Evolutionary conservation across 306 rosid genomes (phyloP).

Genomic region (Cicer bijugum): DNA sequence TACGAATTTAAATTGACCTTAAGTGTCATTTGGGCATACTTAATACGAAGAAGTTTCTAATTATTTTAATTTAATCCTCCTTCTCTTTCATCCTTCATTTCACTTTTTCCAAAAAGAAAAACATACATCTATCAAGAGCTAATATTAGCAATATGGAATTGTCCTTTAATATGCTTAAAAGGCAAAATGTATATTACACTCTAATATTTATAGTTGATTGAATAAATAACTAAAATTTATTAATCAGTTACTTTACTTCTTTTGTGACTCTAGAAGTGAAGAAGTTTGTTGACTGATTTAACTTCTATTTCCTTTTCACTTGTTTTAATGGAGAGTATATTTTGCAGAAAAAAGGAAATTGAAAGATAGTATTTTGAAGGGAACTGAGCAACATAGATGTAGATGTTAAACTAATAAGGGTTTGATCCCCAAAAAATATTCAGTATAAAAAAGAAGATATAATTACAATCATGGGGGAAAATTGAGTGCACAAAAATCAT

Average conservation of each 20-base stretch:
- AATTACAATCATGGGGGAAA: constrained; percentile 23
- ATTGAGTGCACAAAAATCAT: constrained; percentile 33
- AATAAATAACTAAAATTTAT: background rate
- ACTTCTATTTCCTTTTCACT: constrained; percentile 6
- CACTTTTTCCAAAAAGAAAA: background rate
- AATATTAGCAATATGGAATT: too few species aligned
- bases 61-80: background rate
- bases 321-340: background rate
- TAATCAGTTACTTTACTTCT: background rate
- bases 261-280: constrained; percentile 20
- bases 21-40: background rate
- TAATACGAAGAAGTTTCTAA: constrained; percentile 8
- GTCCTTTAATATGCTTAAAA: too few species aligned
- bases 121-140: background rate
- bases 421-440: constrained; percentile 39
- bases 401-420: constrained; percentile 9
- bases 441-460: background rate
- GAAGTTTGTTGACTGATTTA: background rate
- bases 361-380: constrained; percentile 20
- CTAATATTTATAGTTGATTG: background rate
- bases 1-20: background rate
- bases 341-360: background rate
- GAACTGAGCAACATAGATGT: background rate
- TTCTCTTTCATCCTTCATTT: constrained; percentile 18
- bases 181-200: background rate